These are phyloP conservation scores for Diaporthe capsici DNA, from an alignment of 2,329 filamentous ascomycete genomes.

Conservation along the genomic window DNA sequence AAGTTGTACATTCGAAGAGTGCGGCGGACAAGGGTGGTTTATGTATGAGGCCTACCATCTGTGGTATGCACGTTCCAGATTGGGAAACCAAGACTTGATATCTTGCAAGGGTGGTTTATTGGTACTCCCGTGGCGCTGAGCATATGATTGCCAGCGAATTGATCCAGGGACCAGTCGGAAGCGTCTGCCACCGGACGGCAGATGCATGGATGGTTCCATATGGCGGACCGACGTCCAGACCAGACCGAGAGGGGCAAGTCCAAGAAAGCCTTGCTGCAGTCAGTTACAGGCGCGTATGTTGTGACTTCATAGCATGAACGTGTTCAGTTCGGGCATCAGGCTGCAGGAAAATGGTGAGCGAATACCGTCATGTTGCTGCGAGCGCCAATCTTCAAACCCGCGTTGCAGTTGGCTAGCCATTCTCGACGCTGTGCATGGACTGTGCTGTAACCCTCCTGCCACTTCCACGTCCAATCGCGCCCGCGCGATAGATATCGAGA, in stretches of 20 bases:
- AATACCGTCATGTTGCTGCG: neutral
- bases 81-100: neutral
- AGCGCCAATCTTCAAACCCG: neutral
- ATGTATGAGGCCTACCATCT: neutral
- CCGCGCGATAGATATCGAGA: neutral
- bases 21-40: neutral
- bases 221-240: neutral
- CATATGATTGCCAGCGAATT: neutral
- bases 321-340: slow-evolving; percentile 1
- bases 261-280: neutral
- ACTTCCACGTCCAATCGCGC: neutral
- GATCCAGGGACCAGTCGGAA: neutral
- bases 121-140: neutral
- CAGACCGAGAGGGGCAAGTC: neutral
- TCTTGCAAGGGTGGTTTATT: neutral
- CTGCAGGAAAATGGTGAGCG: neutral
- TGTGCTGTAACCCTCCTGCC: slow-evolving; percentile 4
- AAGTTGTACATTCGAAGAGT: neutral
- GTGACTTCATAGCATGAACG: neutral
- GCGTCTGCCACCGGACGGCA: neutral
- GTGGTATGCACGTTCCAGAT: neutral
- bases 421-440: neutral
- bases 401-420: neutral
- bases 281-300: neutral
- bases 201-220: neutral